Percentiles rank a stretch among this genome's conserved stretches.
Evolutionary conservation across 192 early-diverging fungal genomes (phyloP).

Genomic region (Paraglomus brasilianum): DNA sequence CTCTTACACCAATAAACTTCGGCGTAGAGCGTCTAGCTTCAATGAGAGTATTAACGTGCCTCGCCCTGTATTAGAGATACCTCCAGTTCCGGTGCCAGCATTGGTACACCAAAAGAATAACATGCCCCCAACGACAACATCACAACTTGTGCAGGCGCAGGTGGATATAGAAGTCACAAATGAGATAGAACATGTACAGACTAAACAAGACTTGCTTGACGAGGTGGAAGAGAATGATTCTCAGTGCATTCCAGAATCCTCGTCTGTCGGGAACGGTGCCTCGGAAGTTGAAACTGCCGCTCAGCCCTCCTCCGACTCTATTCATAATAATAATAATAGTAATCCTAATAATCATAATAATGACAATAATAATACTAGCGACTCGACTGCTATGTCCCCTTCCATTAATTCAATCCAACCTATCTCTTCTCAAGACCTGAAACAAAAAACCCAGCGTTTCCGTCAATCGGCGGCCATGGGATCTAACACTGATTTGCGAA

Average conservation of each 20-base stretch:
- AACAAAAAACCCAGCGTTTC: too few relatives aligned
- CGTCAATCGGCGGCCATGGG: not conserved
- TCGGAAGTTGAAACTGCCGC: too few relatives aligned
- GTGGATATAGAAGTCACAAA: not conserved
- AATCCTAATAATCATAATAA: slow-evolving; percentile 14
- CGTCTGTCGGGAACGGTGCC: too few relatives aligned
- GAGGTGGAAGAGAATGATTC: not conserved
- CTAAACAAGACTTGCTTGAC: not conserved
- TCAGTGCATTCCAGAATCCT: too few relatives aligned
- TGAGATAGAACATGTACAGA: not conserved
- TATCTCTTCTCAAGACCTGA: too few relatives aligned
- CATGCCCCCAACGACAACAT: not conserved
- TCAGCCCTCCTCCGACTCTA: not conserved
- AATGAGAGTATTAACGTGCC: not conserved
- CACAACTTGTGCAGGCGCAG: not conserved
- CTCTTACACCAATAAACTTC: slow-evolving; percentile 4
- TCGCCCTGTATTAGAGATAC: not conserved
- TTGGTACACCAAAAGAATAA: not conserved
- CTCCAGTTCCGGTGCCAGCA: not conserved
- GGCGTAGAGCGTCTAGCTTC: not conserved
- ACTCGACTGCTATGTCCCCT: not conserved
- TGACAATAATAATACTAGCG: slow-evolving; percentile 11
- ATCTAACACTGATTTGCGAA: slow-evolving; percentile 10
- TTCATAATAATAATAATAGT: slow-evolving; percentile 9
- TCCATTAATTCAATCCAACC: not conserved